Percentiles rank a stretch among this genome's conserved stretches.
Evolutionary conservation across 345 rosid genomes (phyloP).

Genomic region (Eucalyptus curtisii): DNA sequence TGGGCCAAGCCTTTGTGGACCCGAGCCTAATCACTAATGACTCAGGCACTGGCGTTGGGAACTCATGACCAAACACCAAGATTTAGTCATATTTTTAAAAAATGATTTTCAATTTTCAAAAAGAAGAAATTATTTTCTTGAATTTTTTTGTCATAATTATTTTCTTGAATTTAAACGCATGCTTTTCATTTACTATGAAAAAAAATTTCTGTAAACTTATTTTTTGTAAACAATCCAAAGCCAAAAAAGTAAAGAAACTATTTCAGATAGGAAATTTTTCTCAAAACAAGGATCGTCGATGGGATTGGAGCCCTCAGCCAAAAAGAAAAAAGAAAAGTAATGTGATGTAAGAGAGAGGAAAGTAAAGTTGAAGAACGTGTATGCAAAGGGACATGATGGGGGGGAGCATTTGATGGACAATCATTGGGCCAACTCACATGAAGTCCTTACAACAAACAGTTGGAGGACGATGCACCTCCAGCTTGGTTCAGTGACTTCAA

Average conservation of each 20-base stretch:
- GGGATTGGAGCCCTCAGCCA: neutral
- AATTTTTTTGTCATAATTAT: neutral
- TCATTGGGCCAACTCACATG: neutral
- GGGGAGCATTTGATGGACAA: neutral
- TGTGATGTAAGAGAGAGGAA: neutral
- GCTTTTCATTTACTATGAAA: neutral
- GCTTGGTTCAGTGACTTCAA: neutral
- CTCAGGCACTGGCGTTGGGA: accelerated
- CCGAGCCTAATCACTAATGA: accelerated
- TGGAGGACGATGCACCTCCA: neutral
- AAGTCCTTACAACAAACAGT: neutral
- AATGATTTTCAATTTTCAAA: neutral
- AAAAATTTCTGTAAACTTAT: neutral
- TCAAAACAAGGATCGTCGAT: neutral
- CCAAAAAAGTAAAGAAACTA: neutral
- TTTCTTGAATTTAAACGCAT: neutral
- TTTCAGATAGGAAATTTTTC: neutral
- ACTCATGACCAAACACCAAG: accelerated
- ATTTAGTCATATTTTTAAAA: neutral
- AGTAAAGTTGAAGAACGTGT: neutral
- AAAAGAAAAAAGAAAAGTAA: neutral
- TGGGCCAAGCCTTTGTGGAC: neutral
- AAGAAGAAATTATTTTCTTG: neutral
- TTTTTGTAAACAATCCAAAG: neutral
- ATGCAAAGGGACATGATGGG: neutral